phyloP scores from a whole-genome alignment of 805 yeast species.

The Yamadazyma ubonensis region DNA sequence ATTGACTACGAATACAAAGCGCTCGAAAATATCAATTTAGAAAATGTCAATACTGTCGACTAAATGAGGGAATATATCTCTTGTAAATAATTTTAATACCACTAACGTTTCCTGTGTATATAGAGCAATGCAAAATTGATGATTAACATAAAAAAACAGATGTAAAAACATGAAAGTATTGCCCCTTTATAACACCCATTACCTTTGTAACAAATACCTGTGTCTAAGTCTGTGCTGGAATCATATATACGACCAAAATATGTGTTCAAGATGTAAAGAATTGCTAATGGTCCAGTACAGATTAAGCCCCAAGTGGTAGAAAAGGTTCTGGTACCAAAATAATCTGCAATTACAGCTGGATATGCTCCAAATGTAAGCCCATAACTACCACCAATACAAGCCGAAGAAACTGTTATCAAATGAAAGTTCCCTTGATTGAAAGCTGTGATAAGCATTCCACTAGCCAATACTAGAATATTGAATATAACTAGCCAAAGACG shows the following conservation, averaged over 20 bases:
- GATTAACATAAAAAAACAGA: slow-evolving; percentile 27
- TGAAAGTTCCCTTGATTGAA: slow-evolving; percentile 25
- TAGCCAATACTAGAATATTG: slow-evolving; percentile 36
- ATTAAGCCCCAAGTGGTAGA: slow-evolving; percentile 76
- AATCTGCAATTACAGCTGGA: slow-evolving; percentile 74
- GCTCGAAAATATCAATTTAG: slow-evolving; percentile 46
- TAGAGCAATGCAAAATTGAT: slow-evolving; percentile 26
- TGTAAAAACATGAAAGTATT: slow-evolving; percentile 28
- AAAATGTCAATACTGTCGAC: slow-evolving; percentile 41
- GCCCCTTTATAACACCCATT: slow-evolving; percentile 39
- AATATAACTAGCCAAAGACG: slow-evolving; percentile 63
- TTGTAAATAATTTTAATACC: slow-evolving; percentile 5
- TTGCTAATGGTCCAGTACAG: slow-evolving; percentile 66
- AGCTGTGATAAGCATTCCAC: slow-evolving; percentile 39
- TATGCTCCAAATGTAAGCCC: slow-evolving; percentile 72
- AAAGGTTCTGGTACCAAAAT: slow-evolving; percentile 64
- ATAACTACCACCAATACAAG: slow-evolving; percentile 61
- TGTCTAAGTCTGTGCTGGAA: slow-evolving; percentile 36
- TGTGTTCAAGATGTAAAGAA: slow-evolving; percentile 53
- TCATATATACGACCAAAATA: slow-evolving; percentile 58
- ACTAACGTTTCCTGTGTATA: slow-evolving; percentile 18
- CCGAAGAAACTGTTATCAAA: slow-evolving; percentile 49
- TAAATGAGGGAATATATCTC: slow-evolving; percentile 13
- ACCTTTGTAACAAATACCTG: slow-evolving; percentile 39
- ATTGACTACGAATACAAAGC: slow-evolving; percentile 42